Evolutionary conservation across 495 filamentous ascomycete species (phyloP).

Genomic region (Cercophora newfieldiana): DNA sequence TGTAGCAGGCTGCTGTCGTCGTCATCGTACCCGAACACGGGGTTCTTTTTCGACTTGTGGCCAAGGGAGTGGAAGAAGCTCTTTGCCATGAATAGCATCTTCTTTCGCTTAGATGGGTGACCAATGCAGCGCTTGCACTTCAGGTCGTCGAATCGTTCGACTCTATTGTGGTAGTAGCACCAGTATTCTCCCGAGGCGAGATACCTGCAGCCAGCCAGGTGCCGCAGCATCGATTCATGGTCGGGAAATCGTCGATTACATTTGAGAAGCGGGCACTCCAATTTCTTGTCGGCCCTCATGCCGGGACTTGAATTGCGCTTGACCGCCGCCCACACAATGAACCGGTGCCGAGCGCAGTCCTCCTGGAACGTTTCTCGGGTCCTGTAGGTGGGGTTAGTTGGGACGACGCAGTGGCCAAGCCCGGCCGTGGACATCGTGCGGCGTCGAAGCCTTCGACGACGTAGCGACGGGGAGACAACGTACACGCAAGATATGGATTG

Average conservation of each 20-base stretch:
- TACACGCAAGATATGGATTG: slow-evolving; percentile 36
- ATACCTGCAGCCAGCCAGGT: slow-evolving; percentile 41
- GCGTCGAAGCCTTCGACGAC: no score
- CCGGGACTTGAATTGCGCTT: slow-evolving; percentile 48
- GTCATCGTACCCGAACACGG: slow-evolving; percentile 14
- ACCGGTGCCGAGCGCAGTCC: slow-evolving; percentile 48
- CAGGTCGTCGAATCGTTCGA: slow-evolving; percentile 50
- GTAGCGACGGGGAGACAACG: slow-evolving; percentile 17
- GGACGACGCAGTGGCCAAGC: slow-evolving; percentile 12
- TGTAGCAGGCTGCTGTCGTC: slow-evolving; percentile 29
- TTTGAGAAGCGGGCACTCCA: slow-evolving; percentile 45
- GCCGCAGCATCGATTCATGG: slow-evolving; percentile 50
- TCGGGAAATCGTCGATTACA: slow-evolving; percentile 43
- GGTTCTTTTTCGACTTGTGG: slow-evolving; percentile 40
- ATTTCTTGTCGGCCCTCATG: slow-evolving; percentile 42
- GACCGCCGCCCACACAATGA: slow-evolving; percentile 52
- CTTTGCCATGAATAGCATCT: slow-evolving; percentile 49
- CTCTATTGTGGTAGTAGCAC: slow-evolving; percentile 49
- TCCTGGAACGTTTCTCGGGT: slow-evolving; percentile 43
- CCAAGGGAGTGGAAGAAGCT: slow-evolving; percentile 50
- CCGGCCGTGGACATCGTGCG: no score
- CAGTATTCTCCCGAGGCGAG: slow-evolving; percentile 48
- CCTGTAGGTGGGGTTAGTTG: slow-evolving; percentile 38
- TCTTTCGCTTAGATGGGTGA: slow-evolving; percentile 47
- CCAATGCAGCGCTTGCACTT: slow-evolving; percentile 48